Percentiles rank a stretch among this genome's conserved stretches.
phyloP scores from a whole-genome alignment of 2,329 filamentous ascomycete genomes.

The Colletotrichum noveboracense region DNA sequence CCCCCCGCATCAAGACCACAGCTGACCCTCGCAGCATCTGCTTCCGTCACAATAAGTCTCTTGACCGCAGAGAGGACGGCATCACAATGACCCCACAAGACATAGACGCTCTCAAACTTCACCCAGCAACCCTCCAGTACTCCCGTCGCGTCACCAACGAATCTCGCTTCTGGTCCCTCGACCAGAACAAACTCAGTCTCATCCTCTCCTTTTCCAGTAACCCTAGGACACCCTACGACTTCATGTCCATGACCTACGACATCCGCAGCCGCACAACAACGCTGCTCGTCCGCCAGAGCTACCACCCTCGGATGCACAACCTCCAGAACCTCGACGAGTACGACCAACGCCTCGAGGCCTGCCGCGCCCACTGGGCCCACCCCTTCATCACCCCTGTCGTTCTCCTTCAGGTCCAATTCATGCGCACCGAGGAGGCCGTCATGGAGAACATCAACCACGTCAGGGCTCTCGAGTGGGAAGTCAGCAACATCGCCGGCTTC shows the following conservation, averaged over 20 bases:
- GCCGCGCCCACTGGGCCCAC: slow-evolving; percentile 49
- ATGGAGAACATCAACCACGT: slow-evolving; percentile 48
- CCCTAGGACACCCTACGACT: slow-evolving; percentile 50
- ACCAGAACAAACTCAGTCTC: slow-evolving; percentile 41
- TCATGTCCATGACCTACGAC: slow-evolving; percentile 51
- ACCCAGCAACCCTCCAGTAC: slow-evolving; percentile 44
- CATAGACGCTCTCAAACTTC: slow-evolving; percentile 38
- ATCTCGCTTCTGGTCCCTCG: slow-evolving; percentile 44
- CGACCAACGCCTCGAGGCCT: slow-evolving; percentile 49
- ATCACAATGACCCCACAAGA: slow-evolving; percentile 40
- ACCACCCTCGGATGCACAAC: slow-evolving; percentile 44
- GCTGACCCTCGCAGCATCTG: slow-evolving; percentile 31
- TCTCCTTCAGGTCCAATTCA: slow-evolving; percentile 50
- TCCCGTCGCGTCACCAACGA: slow-evolving; percentile 42
- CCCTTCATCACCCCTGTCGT: slow-evolving; percentile 50
- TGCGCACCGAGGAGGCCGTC: slow-evolving; percentile 49
- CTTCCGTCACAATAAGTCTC: slow-evolving; percentile 36
- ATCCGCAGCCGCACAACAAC: slow-evolving; percentile 42
- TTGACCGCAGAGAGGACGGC: slow-evolving; percentile 37
- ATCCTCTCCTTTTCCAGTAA: slow-evolving; percentile 50
- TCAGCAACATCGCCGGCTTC: slow-evolving; percentile 48
- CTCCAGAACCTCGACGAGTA: slow-evolving; percentile 51
- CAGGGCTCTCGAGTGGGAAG: slow-evolving; percentile 43
- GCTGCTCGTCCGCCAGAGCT: slow-evolving; percentile 48
- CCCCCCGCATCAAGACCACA: accelerated